Evolutionary conservation across 2,329 filamentous ascomycete genomes (phyloP), one percentile per base, ranked within the genome.

Genomic region (Aspergillus thermomutatus): DNA sequence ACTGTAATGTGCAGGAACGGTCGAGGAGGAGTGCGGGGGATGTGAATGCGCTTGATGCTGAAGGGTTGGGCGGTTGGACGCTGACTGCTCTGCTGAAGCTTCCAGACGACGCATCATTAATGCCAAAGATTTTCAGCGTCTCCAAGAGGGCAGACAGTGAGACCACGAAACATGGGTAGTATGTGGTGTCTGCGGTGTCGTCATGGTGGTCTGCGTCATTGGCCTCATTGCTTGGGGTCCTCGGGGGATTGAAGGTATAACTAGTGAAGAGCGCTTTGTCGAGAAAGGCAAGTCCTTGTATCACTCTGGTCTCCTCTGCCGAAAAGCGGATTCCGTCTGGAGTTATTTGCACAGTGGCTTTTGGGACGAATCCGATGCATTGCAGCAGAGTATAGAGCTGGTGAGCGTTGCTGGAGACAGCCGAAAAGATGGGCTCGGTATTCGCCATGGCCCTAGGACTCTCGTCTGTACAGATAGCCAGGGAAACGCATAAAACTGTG

Each of bases 51-150:
- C 89, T 89, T n/a, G 71, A 71, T 17, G 70, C 82, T 78, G 60
- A 83, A 26, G 67, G 61, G 26, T 69, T 68, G 10, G 61, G 63
- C n/a, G 68, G 67, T 23, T 70, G 69, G 34, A 72, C 62, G 52
- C 66, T 70, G 50, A 63, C 62, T 53, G 69, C 67, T 47, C 65
- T 57, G 49, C 52, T 67, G 47, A 59, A 53, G 47, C 61, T 60
- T 25, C 59, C 55, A 4, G 82, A 43, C 78, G 80, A 64, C 5
- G 84, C 79, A 14, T 86, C 81, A 62, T 90, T 89, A 48, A 92
- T 84, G 50, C 91, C 91, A 68, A 99, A 96, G 50, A 99, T 97
- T 69, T 97, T 93, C 7, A 99, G 82, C 0, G 93, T 96, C 76
- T 97, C 94, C 53, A 99, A 84, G 3, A 99, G 83, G 19, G 93